Evolutionary conservation across 176 grass and related monocot genomes (phyloP), one percentile per base, ranked within the genome.

Genomic region (Phyllostachys edulis): DNA sequence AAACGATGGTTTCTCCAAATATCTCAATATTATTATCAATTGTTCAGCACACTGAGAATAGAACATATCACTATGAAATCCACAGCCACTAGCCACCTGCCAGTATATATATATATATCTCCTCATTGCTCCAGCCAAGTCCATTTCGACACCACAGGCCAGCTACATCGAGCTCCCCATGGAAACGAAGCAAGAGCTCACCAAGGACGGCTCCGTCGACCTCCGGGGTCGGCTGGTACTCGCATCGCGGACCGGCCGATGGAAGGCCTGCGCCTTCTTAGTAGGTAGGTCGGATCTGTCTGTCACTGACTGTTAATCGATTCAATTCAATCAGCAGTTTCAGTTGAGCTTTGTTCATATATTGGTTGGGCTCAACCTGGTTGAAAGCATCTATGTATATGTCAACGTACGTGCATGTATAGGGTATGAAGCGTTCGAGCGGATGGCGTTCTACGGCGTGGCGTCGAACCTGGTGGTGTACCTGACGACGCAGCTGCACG

Each of bases 401-500:
- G 50, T 5, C 16, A 17, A 52, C 21, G 1, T 63, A 1, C 6
- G 14, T 46, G 23, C n/a, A 13, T 2, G 29, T 13, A 55, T 55
- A 96, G 94, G 86, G 11, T 96, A 96, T 37, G 94, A 96, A 78
- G 71, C 89, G 29, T 96, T 91, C 70, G 94, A 96, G 82, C 88
- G 94, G 49, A 96, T 96, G 94, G 94, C 94, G 29, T 96, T 93
- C 88, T 96, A 93, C 59, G 91, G 94, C 0, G 89, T 96, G 45
- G 94, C 94, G 47, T 81, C 94, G 11, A 96, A 96, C 80, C 89
- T 96, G 51, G 94, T 93, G 61, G 89, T 96, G 34, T 96, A 96
- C 72, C 73, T 96, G 52, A 96, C 94, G 65, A 93, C 91, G 37
- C 70, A 89, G 57, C 75, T 96, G n/a, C 84, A 77, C 32, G 88